Evolutionary conservation across 371 early-diverging fungal species (phyloP).

Genomic region (Rhizomucor miehei): DNA sequence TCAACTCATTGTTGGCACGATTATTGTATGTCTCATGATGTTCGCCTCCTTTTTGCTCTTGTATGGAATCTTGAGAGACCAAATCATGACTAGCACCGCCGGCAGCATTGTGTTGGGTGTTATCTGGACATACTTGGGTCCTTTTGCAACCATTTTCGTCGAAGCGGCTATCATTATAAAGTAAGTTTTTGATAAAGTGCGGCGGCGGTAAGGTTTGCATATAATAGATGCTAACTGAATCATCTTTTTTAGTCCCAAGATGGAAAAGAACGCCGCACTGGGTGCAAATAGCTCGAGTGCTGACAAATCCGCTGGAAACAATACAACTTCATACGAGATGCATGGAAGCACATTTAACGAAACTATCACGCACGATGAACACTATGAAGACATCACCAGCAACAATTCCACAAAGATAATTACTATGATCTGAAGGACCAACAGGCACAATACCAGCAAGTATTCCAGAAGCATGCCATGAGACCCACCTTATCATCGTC

Average conservation of each 20-base stretch:
- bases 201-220: no score
- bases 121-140: slow-evolving; percentile 25
- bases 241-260: slow-evolving; percentile 10
- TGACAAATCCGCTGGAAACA: not conserved
- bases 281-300: slow-evolving; percentile 3
- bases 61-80: slow-evolving; percentile 26
- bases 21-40: slow-evolving; percentile 18
- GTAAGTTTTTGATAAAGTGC: slow-evolving; percentile 9
- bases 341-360: not conserved
- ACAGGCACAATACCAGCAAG: slow-evolving; percentile 14
- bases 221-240: no score
- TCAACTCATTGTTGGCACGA: slow-evolving; percentile 16
- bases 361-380: slow-evolving; percentile 2
- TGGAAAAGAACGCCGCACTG: slow-evolving; percentile 12
- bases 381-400: not conserved
- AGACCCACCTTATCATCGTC: not conserved
- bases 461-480: slow-evolving; percentile 12
- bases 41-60: slow-evolving; percentile 24
- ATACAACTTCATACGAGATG: slow-evolving; percentile 2
- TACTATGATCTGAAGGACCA: slow-evolving; percentile 18
- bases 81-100: slow-evolving; percentile 17
- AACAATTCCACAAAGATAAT: no score
- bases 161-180: slow-evolving; percentile 27
- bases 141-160: slow-evolving; percentile 17
- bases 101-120: slow-evolving; percentile 20